phyloP scores from a whole-genome alignment of 1,139 yeast species.

The Geotrichum restrictum region DNA sequence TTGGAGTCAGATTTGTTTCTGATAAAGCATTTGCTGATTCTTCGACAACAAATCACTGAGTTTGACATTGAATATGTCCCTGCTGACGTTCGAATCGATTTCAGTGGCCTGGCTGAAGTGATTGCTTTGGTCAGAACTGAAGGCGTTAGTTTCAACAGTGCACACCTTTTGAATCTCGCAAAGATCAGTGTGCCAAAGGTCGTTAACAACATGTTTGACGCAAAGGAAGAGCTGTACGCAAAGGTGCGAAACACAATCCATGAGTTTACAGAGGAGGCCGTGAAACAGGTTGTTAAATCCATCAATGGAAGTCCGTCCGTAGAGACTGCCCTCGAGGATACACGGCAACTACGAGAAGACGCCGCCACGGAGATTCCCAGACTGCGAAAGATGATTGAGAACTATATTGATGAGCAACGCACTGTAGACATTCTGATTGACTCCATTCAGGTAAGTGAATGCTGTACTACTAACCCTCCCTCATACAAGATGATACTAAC shows the following conservation, averaged over 20 bases:
- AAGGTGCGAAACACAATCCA: constrained; percentile 70
- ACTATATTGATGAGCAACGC: constrained; percentile 46
- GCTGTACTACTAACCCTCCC: not conserved
- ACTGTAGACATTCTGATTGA: constrained; percentile 52
- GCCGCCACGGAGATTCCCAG: constrained; percentile 53
- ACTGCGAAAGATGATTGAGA: constrained; percentile 48
- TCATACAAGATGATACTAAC: not conserved
- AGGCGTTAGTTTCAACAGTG: constrained; percentile 32
- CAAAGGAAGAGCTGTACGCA: constrained; percentile 68
- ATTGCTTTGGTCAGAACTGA: constrained; percentile 45
- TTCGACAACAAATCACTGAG: constrained; percentile 66
- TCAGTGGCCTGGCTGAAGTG: constrained; percentile 60
- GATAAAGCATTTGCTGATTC: constrained; percentile 64
- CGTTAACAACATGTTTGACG: constrained; percentile 82
- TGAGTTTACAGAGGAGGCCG: constrained; percentile 50
- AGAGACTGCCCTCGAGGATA: constrained; percentile 34
- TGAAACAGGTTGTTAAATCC: constrained; percentile 35
- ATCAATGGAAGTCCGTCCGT: constrained; percentile 34
- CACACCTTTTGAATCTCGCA: constrained; percentile 56
- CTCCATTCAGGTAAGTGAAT: constrained; percentile 45
- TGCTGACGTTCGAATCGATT: constrained; percentile 70
- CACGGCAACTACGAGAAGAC: constrained; percentile 46
- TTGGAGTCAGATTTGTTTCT: constrained; percentile 64
- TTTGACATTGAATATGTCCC: constrained; percentile 79
- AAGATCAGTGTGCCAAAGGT: constrained; percentile 74